Evolutionary conservation across 2,329 filamentous ascomycete species (phyloP), one percentile per base, ranked within the genome.

Genomic region (Penicillium olsonii): DNA sequence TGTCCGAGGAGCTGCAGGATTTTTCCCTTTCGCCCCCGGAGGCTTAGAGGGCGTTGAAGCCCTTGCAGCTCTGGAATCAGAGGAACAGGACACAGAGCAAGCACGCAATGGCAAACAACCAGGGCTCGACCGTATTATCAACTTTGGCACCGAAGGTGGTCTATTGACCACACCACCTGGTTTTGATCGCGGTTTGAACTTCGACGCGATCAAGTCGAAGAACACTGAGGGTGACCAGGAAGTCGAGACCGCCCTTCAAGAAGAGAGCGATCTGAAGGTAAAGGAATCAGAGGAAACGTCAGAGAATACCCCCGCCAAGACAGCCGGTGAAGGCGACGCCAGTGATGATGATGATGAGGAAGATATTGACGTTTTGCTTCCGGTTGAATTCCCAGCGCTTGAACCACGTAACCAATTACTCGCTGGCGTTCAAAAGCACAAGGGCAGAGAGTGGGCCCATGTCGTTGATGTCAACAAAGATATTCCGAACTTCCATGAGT

Each of bases 381-480:
- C 94, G 0, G 83, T 96, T 20, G 94, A 99, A 65, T 99, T 96
- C 62, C 92, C 94, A 1, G 88, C 95, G 11, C 71, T 99, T 6
- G 89, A 95, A 59, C 90, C 94, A 9, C 88, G 87, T 65, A 85
- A 86, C n/a, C 81, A 84, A 18, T 82, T 96, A 24, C 81, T 87
- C 17, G 77, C 87, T 43, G 85, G 88, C 8, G 83, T 84, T 52
- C 78, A 85, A 53, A 88, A 86, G 64, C 88, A 87, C 63, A 84
- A 84, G 33, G 88, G 88, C 6, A 87, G 83, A 62, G 90, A 97
- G 74, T 99, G 94, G 92, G 94, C 94, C 43, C 94, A 99, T 72
- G 95, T 99, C 85, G 92, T 99, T 2, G 92, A 99, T 68, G 87
- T 97, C 60, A 92, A 92, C 63, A 84, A 90, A 52, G 89, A 92